These are phyloP conservation scores for Tolypocladium paradoxum DNA, from an alignment of 2,329 filamentous ascomycete genomes.

Conservation along the genomic window DNA sequence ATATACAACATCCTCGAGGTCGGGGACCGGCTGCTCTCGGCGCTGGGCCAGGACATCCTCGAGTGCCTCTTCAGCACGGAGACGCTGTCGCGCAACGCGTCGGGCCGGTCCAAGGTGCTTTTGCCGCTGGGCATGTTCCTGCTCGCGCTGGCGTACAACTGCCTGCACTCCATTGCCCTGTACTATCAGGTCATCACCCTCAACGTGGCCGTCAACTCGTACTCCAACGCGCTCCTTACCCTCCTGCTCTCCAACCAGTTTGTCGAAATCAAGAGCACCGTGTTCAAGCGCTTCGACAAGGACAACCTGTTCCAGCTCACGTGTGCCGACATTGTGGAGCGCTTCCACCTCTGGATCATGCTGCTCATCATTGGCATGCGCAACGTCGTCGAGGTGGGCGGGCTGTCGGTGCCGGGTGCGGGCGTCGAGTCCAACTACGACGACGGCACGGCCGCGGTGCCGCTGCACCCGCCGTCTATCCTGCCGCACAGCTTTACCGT, in stretches of 20 bases:
- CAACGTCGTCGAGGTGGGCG: constrained; percentile 92
- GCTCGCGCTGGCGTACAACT: constrained; percentile 77
- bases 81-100: constrained; percentile 75
- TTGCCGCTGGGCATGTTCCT: constrained; percentile 86
- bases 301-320: constrained; percentile 95
- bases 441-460: constrained; percentile 41
- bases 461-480: constrained; percentile 60
- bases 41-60: constrained; percentile 88
- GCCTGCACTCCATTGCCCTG: constrained; percentile 73
- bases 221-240: constrained; percentile 89
- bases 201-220: constrained; percentile 97
- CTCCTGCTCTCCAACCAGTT: constrained; percentile 95
- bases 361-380: constrained; percentile 90
- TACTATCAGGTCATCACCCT: constrained; percentile 98
- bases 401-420: constrained; percentile 54
- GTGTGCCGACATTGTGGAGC: constrained; percentile 91
- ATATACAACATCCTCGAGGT: constrained; percentile 98
- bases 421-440: constrained; percentile 36
- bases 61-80: constrained; percentile 93
- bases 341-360: constrained; percentile 97
- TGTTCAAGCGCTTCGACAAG: constrained; percentile 98
- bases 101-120: constrained; percentile 83
- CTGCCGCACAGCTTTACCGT: constrained; percentile 86
- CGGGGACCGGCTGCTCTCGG: constrained; percentile 78
- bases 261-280: constrained; percentile 95